Percentiles rank a stretch among this genome's conserved stretches.
Conservation (phyloP, 2,329 filamentous ascomycete genomes). For the Aphanoascus verrucosus region DNA sequence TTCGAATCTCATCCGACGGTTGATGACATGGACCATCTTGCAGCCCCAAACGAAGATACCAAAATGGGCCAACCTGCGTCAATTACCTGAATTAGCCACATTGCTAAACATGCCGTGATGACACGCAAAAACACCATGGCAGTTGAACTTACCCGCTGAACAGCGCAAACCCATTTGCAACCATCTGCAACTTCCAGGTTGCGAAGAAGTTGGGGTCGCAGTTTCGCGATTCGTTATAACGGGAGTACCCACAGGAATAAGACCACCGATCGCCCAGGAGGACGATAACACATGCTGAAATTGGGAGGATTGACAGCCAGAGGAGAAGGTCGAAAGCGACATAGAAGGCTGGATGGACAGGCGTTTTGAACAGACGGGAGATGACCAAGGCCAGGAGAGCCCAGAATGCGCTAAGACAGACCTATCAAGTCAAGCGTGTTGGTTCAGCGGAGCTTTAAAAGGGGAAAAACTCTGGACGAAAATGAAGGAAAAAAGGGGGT, state of each 20-base stretch:
- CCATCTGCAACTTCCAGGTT: neutral
- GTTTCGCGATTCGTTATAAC: neutral
- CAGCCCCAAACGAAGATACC: conserved; percentile 12
- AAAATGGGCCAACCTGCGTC: conserved; percentile 7
- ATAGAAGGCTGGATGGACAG: conserved; percentile 9
- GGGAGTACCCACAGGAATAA: neutral
- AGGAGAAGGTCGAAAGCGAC: conserved; percentile 10
- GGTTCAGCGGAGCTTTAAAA: neutral
- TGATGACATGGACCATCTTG: conserved; percentile 5
- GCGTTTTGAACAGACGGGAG: neutral
- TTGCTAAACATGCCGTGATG: neutral
- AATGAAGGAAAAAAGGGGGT: neutral
- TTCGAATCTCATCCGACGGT: neutral
- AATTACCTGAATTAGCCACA: neutral
- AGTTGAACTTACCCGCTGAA: conserved; percentile 8
- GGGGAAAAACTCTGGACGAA: neutral
- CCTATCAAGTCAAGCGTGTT: neutral
- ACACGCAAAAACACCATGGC: neutral
- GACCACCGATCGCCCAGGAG: neutral
- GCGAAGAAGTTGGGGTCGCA: neutral
- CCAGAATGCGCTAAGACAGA: conserved; percentile 6
- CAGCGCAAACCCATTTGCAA: neutral
- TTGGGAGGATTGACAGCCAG: conserved; percentile 3
- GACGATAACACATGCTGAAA: neutral
- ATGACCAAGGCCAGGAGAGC: neutral